Evolutionary conservation across 495 filamentous ascomycete species (phyloP), one percentile per base, ranked within the genome.

Genomic region (Xylaria cubensis): DNA sequence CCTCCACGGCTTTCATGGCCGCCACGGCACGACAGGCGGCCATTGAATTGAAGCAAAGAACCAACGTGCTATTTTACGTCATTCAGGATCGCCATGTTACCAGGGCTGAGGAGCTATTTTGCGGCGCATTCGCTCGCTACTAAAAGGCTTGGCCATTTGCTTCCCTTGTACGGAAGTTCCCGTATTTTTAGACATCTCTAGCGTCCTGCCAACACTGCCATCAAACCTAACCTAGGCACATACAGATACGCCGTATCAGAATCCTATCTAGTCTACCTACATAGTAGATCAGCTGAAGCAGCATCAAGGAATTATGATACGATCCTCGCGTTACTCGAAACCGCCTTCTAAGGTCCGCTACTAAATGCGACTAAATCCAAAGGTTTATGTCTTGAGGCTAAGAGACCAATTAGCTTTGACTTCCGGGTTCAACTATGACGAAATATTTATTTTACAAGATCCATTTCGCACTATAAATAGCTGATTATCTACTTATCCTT

Each of bases 181-280:
- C n/a, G 59, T 26, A 42, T 42, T 42, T 62, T 42, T 42, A 63
- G 21, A 6, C 59, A 21, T 26, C 34, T 39, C n/a, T 39, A 24
- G 59, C 59, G 59, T 26, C n/a, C 8, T 24, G n/a, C 24, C 9
- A 42, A 39, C 59, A 63, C 61, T 64, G 61, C 61, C 21, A 64
- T 12, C n/a, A 24, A 8, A 6, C 26, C 26, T 29, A 63, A 21
- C 13, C 56, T 21, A 12, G 32, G 53, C 24, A 17, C 61, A 8
- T 44, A 24, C 39, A 64, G 39, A 64, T 64, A 64, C 61, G 61
- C 36, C 61, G 61, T 64, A 64, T 64, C 21, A 12, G 21, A 5
- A 39, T 4, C 61, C 12, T 64, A 29, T 64, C 12, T n/a, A 59
- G 4, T 29, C n/a, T 56, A 55, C 6, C 4, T 55, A n/a, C n/a